phyloP scores from a whole-genome alignment of 805 yeast species.

The Suhomyces tanzawaensis region DNA sequence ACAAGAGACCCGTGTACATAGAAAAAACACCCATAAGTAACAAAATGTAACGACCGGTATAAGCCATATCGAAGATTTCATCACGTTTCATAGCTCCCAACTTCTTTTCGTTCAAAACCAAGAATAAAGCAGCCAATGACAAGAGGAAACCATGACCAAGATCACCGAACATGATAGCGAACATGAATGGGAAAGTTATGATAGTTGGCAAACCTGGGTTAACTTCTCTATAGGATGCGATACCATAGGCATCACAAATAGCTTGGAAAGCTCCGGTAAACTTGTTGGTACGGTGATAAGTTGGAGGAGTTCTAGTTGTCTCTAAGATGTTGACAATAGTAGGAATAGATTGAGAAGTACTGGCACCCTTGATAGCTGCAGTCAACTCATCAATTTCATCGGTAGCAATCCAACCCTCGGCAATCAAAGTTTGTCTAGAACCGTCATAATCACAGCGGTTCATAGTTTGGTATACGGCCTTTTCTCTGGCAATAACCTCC shows the following conservation, averaged over 20 bases:
- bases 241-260: conserved; percentile 75
- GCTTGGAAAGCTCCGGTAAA: conserved; percentile 67
- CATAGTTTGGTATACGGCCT: conserved; percentile 74
- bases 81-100: conserved; percentile 56
- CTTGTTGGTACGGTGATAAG: conserved; percentile 67
- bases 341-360: conserved; percentile 50
- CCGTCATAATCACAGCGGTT: conserved; percentile 79
- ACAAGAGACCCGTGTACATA: conserved; percentile 70
- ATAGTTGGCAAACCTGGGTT: conserved; percentile 75
- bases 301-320: conserved; percentile 69
- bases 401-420: conserved; percentile 96
- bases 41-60: conserved; percentile 64
- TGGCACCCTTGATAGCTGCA: conserved; percentile 60
- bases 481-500: conserved; percentile 60
- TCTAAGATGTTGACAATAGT: conserved; percentile 55
- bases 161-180: conserved; percentile 84
- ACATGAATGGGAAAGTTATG: conserved; percentile 78
- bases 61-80: conserved; percentile 79
- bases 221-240: conserved; percentile 71
- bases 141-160: conserved; percentile 73
- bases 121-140: conserved; percentile 50
- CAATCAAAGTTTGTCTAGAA: conserved; percentile 80
- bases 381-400: conserved; percentile 69
- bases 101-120: conserved; percentile 54
- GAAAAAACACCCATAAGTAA: conserved; percentile 71